Conservation (phyloP, 2,329 filamentous ascomycete species). For the Microsporum audouinii region DNA sequence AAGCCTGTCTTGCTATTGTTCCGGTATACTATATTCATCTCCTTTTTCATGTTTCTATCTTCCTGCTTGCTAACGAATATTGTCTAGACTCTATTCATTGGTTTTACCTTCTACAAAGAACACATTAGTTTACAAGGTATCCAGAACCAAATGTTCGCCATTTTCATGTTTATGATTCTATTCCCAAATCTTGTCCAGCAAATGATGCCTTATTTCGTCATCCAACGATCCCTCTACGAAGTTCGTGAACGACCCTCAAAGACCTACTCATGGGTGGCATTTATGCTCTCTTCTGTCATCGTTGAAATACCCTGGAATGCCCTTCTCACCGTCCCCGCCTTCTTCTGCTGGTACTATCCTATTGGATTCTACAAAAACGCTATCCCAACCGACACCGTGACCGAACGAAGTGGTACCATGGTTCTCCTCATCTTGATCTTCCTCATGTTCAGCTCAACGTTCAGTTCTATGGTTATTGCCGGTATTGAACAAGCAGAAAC, state of each 20-base stretch:
- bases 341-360: conserved; percentile 57
- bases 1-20: conserved; percentile 54
- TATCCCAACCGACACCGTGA: conserved; percentile 27
- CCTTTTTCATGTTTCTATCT: background rate
- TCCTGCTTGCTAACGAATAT: background rate
- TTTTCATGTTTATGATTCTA: conserved; percentile 75
- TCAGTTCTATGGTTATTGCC: conserved; percentile 62
- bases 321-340: conserved; percentile 52
- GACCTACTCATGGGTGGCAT: conserved; percentile 60
- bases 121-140: conserved; percentile 66
- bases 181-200: conserved; percentile 51
- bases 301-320: conserved; percentile 60
- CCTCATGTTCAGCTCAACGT: conserved; percentile 60
- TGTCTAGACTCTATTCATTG: conserved; percentile 57
- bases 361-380: conserved; percentile 39
- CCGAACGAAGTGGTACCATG: conserved; percentile 51
- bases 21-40: conserved; percentile 24
- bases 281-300: conserved; percentile 58
- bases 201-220: conserved; percentile 50
- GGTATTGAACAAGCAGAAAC: conserved; percentile 58
- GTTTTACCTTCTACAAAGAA: conserved; percentile 69
- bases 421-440: conserved; percentile 55
- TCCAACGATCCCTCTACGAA: conserved; percentile 49
- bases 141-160: conserved; percentile 81
- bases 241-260: conserved; percentile 53